phyloP scores from a whole-genome alignment of 2,329 filamentous ascomycete genomes.

The Cercospora nicotianae region DNA sequence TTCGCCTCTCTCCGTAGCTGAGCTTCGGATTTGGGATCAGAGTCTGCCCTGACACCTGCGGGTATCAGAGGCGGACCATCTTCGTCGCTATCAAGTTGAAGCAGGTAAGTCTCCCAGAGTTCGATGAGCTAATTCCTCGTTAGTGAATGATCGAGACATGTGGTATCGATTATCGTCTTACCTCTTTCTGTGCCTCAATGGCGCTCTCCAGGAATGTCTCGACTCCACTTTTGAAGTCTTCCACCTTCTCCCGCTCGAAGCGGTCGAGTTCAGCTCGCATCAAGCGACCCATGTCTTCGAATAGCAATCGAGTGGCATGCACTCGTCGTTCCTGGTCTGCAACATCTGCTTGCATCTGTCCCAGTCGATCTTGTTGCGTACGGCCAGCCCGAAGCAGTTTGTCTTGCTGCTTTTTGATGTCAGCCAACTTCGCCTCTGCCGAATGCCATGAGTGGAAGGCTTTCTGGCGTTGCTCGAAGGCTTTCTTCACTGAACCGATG shows the following conservation, averaged over 20 bases:
- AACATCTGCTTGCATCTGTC: slow-evolving; percentile 88
- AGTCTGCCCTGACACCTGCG: slow-evolving; percentile 33
- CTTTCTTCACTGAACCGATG: slow-evolving; percentile 91
- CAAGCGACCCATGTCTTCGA: slow-evolving; percentile 94
- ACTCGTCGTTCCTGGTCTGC: slow-evolving; percentile 92
- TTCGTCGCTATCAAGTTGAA: slow-evolving; percentile 93
- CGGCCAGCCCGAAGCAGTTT: slow-evolving; percentile 94
- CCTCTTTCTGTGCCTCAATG: slow-evolving; percentile 98
- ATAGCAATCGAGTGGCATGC: slow-evolving; percentile 83
- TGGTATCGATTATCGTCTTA: slow-evolving; percentile 46
- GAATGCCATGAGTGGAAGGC: slow-evolving; percentile 92
- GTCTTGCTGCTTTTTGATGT: slow-evolving; percentile 85
- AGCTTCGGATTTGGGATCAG: slow-evolving; percentile 24
- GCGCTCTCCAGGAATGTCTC: slow-evolving; percentile 97
- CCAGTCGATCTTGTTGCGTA: slow-evolving; percentile 91
- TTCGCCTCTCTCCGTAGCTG: slow-evolving; percentile 23
- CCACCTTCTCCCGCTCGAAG: slow-evolving; percentile 96
- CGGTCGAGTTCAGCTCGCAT: slow-evolving; percentile 89
- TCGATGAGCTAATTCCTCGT: slow-evolving; percentile 63
- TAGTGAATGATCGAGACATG: slow-evolving; percentile 26
- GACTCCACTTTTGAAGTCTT: slow-evolving; percentile 97
- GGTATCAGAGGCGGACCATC: slow-evolving; percentile 55
- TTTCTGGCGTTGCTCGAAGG: slow-evolving; percentile 90
- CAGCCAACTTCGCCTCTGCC: slow-evolving; percentile 85
- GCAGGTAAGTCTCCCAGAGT: slow-evolving; percentile 96